Base-by-base conservation (phyloP, 805 yeast species). In the Starmerella apicola region DNA sequence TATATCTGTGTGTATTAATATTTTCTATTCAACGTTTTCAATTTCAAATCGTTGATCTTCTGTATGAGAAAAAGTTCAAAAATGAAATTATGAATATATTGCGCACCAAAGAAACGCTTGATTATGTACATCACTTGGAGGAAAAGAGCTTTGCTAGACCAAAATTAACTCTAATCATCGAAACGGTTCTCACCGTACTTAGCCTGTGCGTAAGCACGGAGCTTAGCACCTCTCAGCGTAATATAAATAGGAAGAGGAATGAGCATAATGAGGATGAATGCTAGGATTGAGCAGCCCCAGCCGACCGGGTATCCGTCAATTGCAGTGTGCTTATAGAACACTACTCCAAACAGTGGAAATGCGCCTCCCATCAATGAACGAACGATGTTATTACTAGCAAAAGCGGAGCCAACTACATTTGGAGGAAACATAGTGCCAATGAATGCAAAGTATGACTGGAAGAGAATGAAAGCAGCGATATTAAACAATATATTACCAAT, bases 281-380 rank as follows among this genome's bases (percentile, higher is more conserved):
- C 74, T 32, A 70, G 51, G 8, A 72, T 51, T 6, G 70, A 60
- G 7, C 71, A 61, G 1, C 79, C 79, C 77, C 76, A 74, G 2
- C 66, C 80, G 15, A 74, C 74, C 2, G 80, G 79, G 51, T 61
- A 76, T 30, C 62, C 65, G 2, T 57, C 36, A 15, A 51, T 56
- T 2, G 56, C 53, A 27, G 54, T 34, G 30, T 52, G 70, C 42
- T 64, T 59, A 54, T 69, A 79, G 70, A 79, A 66, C 19, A 71
- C 69, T 25, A 64, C 54, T 5, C 81, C 81, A 55, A 78, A 77
- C 36, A 79, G 61, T 31, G 80, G 79, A 62, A 75, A 74, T 1
- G 68, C 68, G 44, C 36, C 43, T n/a, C 43, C 50, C 41, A 32
- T 37, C 26, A 43, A 16, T 10, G 33, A 33, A 3, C 44, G 39